A percentile compares a stretch with the other conserved stretches of the same genome.
Conservation (phyloP, 768 basidiomycete genomes). For the Dictyophora rubrovolvata region DNA sequence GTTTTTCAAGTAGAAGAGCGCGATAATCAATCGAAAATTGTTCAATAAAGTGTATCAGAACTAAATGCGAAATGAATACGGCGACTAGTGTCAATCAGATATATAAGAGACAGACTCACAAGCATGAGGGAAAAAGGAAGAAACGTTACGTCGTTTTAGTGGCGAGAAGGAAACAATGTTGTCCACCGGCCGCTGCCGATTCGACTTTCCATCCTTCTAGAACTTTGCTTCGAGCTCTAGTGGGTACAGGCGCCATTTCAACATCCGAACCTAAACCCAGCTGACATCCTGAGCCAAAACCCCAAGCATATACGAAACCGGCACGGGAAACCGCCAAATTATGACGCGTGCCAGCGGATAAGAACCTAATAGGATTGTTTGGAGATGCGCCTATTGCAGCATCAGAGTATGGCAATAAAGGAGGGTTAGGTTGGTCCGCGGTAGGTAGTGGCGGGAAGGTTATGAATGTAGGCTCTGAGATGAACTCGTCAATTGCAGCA, state of each 20-base stretch:
- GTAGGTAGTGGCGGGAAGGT: constrained; percentile 11
- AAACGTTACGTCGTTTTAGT: background rate
- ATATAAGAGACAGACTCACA: background rate
- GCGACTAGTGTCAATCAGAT: background rate
- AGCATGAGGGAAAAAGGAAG: background rate
- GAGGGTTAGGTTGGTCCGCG: constrained; percentile 1
- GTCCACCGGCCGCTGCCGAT: constrained; percentile 10
- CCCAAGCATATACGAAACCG: constrained; percentile 12
- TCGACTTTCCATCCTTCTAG: constrained; percentile 12
- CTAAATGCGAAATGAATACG: background rate
- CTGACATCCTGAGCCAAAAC: constrained; percentile 9
- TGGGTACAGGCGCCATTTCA: constrained; percentile 5
- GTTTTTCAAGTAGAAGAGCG: background rate
- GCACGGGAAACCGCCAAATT: constrained; percentile 12
- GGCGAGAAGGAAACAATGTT: constrained; percentile 14
- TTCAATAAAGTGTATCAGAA: background rate
- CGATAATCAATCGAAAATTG: background rate
- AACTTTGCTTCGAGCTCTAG: constrained; percentile 6
- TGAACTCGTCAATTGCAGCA: constrained; percentile 33
- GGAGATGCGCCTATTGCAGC: background rate
- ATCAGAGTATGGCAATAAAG: constrained; percentile 1
- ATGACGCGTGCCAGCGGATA: constrained; percentile 13
- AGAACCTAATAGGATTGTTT: constrained; percentile 8
- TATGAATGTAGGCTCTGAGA: constrained; percentile 10
- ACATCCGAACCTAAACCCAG: constrained; percentile 11